Conservation (phyloP, 2,329 filamentous ascomycete genomes). For the Colletotrichum costaricense region DNA sequence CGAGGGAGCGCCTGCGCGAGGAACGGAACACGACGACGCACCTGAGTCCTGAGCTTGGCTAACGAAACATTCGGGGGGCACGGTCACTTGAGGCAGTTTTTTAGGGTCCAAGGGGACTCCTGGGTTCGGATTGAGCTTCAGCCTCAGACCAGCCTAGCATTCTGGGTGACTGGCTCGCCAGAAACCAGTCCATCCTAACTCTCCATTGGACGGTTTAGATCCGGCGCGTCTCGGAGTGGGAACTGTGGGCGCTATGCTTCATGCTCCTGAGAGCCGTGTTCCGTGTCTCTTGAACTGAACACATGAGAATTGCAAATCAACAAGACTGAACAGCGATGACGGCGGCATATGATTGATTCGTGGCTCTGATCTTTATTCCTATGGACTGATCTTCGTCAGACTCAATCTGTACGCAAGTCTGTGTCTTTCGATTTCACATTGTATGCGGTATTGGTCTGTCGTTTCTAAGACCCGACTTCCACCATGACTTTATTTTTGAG, state of each 20-base stretch:
- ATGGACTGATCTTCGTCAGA: too few relatives aligned
- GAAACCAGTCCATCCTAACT: slow-evolving; percentile 12
- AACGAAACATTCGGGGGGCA: slow-evolving; percentile 26
- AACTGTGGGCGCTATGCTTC: slow-evolving; percentile 16
- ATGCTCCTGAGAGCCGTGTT: slow-evolving; percentile 11
- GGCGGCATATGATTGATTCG: background rate
- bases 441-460: background rate
- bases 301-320: background rate
- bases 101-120: background rate
- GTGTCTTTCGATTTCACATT: background rate
- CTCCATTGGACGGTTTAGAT: background rate
- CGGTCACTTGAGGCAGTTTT: slow-evolving; percentile 20
- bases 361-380: background rate
- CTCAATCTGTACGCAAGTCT: too few relatives aligned
- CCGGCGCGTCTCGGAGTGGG: slow-evolving; percentile 15
- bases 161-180: too few relatives aligned
- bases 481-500: background rate
- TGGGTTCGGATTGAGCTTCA: slow-evolving; percentile 15
- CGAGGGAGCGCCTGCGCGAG: background rate
- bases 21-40: background rate
- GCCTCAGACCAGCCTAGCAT: background rate
- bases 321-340: background rate
- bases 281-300: background rate
- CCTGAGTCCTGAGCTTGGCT: slow-evolving; percentile 3
- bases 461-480: background rate